phyloP scores from a whole-genome alignment of 2,329 filamentous ascomycete species.

The Phialemonium atrogriseum region DNA sequence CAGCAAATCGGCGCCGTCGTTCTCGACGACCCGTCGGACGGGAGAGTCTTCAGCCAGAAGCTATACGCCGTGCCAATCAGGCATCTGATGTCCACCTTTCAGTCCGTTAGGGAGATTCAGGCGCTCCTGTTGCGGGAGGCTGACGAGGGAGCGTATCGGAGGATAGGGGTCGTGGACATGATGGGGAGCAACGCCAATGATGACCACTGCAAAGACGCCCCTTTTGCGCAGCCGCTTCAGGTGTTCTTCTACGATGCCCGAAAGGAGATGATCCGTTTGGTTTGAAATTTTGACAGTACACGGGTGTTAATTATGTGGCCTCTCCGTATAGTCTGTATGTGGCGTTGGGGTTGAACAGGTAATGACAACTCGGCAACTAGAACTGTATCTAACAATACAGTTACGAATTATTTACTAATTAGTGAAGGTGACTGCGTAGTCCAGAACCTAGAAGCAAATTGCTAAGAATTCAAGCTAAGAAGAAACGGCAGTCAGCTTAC shows the following conservation, averaged over 20 bases:
- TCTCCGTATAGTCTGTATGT: no score
- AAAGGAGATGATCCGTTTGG: background rate
- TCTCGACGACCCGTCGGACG: constrained; percentile 1
- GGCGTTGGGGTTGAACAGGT: no score
- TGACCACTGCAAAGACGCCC: background rate
- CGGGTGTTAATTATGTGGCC: no score
- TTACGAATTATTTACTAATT: no score
- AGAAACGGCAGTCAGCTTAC: no score
- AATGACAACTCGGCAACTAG: no score
- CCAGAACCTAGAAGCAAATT: no score
- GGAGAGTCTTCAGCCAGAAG: background rate
- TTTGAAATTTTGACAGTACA: no score
- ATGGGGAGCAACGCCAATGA: constrained; percentile 4
- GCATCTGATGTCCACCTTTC: background rate
- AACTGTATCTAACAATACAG: no score
- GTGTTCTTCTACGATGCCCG: constrained; percentile 2
- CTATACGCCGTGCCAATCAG: constrained; percentile 1
- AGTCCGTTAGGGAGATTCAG: background rate
- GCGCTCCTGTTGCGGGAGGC: background rate
- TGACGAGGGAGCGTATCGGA: no score
- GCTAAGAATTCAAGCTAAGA: no score
- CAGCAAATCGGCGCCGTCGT: constrained; percentile 3
- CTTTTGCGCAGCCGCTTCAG: constrained; percentile 3
- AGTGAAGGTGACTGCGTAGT: no score
- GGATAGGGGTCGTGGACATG: constrained; percentile 1